Evolutionary conservation across 352 stramenopile species (phyloP).

Genomic region (Phytopythium aichiense): DNA sequence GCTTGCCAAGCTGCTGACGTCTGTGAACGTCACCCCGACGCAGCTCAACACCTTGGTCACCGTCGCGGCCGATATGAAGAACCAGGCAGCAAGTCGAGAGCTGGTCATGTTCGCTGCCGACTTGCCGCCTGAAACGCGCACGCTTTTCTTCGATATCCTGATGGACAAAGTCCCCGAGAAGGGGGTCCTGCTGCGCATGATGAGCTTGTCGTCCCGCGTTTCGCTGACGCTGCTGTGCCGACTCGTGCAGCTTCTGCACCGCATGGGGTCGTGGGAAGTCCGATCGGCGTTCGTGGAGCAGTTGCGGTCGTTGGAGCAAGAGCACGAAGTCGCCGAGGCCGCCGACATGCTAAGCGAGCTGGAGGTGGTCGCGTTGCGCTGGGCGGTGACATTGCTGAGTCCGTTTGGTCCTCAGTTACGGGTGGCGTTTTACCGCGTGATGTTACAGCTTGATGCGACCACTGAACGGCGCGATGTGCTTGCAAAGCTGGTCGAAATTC

Average conservation of each 20-base stretch:
- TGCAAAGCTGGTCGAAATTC: slow-evolving; percentile 30
- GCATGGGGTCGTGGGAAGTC: slow-evolving; percentile 40
- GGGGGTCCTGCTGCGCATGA: slow-evolving; percentile 53
- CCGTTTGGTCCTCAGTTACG: slow-evolving; percentile 30
- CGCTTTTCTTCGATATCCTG: slow-evolving; percentile 53
- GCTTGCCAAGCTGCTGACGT: slow-evolving; percentile 49
- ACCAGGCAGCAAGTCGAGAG: slow-evolving; percentile 62
- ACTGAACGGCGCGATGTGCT: slow-evolving; percentile 23
- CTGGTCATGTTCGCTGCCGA: slow-evolving; percentile 55
- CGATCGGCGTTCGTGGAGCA: slow-evolving; percentile 60
- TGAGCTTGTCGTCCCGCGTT: slow-evolving; percentile 42
- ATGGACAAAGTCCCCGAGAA: slow-evolving; percentile 30
- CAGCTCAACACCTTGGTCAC: slow-evolving; percentile 43
- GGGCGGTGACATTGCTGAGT: slow-evolving; percentile 41
- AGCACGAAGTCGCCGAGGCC: slow-evolving; percentile 28
- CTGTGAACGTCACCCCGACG: slow-evolving; percentile 28
- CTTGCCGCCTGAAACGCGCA: slow-evolving; percentile 30
- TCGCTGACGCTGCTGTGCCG: slow-evolving; percentile 32
- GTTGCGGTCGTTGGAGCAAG: slow-evolving; percentile 40
- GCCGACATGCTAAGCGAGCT: slow-evolving; percentile 32
- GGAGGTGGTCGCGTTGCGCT: slow-evolving; percentile 27
- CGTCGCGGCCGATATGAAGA: slow-evolving; percentile 62
- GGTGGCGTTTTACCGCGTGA: slow-evolving; percentile 25
- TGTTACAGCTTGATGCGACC: slow-evolving; percentile 20
- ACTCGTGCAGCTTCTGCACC: slow-evolving; percentile 40